Percentiles rank a stretch among this genome's conserved stretches.
phyloP scores from a whole-genome alignment of 371 early-diverging fungal species.

The Chytridiales sp. region DNA sequence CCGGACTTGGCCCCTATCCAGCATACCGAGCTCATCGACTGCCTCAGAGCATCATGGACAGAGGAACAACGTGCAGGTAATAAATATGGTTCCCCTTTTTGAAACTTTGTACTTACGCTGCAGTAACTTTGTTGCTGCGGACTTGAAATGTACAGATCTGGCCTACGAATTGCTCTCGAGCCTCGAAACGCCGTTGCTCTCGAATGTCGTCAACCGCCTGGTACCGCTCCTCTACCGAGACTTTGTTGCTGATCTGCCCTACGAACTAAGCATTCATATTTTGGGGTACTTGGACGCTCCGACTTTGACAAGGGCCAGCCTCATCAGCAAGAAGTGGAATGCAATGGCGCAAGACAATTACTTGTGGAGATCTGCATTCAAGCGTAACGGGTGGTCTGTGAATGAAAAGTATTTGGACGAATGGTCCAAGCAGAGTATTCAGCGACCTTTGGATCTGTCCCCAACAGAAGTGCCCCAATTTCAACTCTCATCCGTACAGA shows the following conservation, averaged over 20 bases:
- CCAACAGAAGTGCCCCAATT: too few relatives aligned
- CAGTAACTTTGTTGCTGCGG: not conserved
- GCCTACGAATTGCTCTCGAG: slow-evolving; percentile 65
- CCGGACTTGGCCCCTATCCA: too few relatives aligned
- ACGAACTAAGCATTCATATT: slow-evolving; percentile 61
- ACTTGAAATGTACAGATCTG: slow-evolving; percentile 48
- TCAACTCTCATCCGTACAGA: too few relatives aligned
- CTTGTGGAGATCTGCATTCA: slow-evolving; percentile 29
- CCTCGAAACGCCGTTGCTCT: slow-evolving; percentile 58
- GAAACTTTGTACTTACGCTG: slow-evolving; percentile 1
- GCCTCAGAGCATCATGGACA: too few relatives aligned
- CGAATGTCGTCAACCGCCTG: slow-evolving; percentile 56
- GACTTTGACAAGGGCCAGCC: slow-evolving; percentile 12
- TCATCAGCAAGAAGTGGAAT: slow-evolving; percentile 26
- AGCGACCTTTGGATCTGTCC: not conserved
- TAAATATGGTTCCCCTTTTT: slow-evolving; percentile 6
- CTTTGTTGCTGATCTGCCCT: slow-evolving; percentile 49
- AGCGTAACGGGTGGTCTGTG: slow-evolving; percentile 26
- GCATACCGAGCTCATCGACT: too few relatives aligned
- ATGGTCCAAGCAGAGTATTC: not conserved
- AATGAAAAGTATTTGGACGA: slow-evolving; percentile 19
- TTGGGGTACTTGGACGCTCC: slow-evolving; percentile 47
- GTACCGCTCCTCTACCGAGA: slow-evolving; percentile 61
- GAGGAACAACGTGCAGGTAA: slow-evolving; percentile 68
- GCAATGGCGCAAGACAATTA: slow-evolving; percentile 23